phyloP scores from a whole-genome alignment of 768 basidiomycete genomes.

The Hypholoma sublateritium region DNA sequence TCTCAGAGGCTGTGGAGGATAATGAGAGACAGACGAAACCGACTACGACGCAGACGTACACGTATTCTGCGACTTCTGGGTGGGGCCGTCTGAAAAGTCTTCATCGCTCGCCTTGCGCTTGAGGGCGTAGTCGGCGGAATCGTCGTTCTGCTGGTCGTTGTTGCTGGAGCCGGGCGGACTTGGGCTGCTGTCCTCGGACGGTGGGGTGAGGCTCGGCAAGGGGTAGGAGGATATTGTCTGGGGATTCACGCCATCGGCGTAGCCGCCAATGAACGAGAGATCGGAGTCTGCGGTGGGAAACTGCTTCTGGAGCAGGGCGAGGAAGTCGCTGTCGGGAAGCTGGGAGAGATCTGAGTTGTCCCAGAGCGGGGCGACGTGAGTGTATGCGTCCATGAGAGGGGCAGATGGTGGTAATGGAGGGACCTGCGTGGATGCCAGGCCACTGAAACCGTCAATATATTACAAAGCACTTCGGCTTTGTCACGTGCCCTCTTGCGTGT shows the following conservation, averaged over 20 bases:
- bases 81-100: conserved; percentile 63
- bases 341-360: conserved; percentile 62
- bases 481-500: conserved; percentile 14
- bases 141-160: conserved; percentile 32
- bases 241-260: conserved; percentile 53
- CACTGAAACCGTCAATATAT: conserved; percentile 8
- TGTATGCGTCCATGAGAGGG: conserved; percentile 49
- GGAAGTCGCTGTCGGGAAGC: conserved; percentile 73
- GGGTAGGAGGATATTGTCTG: conserved; percentile 54
- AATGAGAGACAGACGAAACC: background rate
- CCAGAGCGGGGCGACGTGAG: conserved; percentile 58
- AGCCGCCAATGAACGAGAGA: conserved; percentile 19
- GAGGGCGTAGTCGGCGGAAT: conserved; percentile 47
- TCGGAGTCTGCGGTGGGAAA: conserved; percentile 38
- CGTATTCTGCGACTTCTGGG: conserved; percentile 64
- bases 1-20: conserved; percentile 17
- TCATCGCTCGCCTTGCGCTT: conserved; percentile 81
- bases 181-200: conserved; percentile 77
- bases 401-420: conserved; percentile 3
- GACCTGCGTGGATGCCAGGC: background rate
- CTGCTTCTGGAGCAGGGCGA: conserved; percentile 76
- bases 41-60: conserved; percentile 35
- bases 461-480: conserved; percentile 16
- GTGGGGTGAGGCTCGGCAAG: conserved; percentile 54
- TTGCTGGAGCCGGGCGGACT: conserved; percentile 60